These are phyloP conservation scores for Spinellus fusiger DNA, from an alignment of 192 early-diverging fungal species.

Conservation along the genomic window DNA sequence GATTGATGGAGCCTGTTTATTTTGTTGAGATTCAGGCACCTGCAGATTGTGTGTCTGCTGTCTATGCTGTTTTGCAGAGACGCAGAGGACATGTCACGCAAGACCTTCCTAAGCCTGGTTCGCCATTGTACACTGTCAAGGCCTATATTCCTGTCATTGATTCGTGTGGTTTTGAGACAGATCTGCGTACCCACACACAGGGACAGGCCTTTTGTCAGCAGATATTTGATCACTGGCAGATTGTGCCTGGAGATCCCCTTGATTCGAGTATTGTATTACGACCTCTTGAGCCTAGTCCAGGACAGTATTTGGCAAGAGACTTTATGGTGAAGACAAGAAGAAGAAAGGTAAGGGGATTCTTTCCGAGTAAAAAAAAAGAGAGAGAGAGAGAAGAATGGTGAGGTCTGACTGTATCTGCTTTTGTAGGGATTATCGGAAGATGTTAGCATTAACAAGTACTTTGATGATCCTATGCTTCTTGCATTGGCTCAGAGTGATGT, in stretches of 20 bases:
- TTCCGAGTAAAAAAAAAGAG: constrained; percentile 1
- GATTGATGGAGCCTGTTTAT: constrained; percentile 97
- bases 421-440: constrained; percentile 67
- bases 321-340: constrained; percentile 99
- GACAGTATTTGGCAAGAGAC: constrained; percentile 87
- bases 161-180: constrained; percentile 93
- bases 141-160: constrained; percentile 96
- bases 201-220: constrained; percentile 98
- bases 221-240: constrained; percentile 98
- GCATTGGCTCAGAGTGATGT: constrained; percentile 44
- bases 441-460: constrained; percentile 76
- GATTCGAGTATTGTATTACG: constrained; percentile 80
- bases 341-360: constrained; percentile 78
- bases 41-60: constrained; percentile 88
- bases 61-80: constrained; percentile 90
- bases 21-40: constrained; percentile 97
- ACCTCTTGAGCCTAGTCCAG: constrained; percentile 86
- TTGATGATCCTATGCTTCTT: constrained; percentile 64
- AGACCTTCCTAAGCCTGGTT: constrained; percentile 91
- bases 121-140: constrained; percentile 89
- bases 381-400: background rate
- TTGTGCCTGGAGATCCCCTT: constrained; percentile 95
- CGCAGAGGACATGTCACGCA: constrained; percentile 94
- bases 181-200: constrained; percentile 91
- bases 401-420: background rate